A percentile compares a stretch with the other conserved stretches of the same genome.
Conservation (phyloP, 2,329 filamentous ascomycete genomes). For the Trichophyton verrucosum region DNA sequence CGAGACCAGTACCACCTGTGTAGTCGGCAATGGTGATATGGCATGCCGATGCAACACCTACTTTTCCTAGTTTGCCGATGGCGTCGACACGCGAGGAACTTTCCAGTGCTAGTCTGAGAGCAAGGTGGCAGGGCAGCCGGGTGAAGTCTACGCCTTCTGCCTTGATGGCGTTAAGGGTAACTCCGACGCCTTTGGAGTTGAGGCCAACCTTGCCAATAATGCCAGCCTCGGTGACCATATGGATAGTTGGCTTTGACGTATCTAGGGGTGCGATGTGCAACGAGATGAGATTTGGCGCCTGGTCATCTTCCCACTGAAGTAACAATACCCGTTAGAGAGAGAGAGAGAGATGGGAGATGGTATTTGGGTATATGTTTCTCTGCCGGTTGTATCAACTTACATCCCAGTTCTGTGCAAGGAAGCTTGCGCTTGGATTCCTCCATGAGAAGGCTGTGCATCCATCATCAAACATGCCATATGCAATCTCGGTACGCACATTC, state of each 20-base stretch:
- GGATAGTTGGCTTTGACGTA: slow-evolving; percentile 33
- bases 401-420: slow-evolving; percentile 47
- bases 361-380: no score
- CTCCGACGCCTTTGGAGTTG: slow-evolving; percentile 42
- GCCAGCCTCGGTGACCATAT: slow-evolving; percentile 46
- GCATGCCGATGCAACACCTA: slow-evolving; percentile 41
- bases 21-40: slow-evolving; percentile 44
- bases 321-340: neutral
- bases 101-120: slow-evolving; percentile 42
- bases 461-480: slow-evolving; percentile 45
- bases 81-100: slow-evolving; percentile 35
- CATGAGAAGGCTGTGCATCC: slow-evolving; percentile 47
- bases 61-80: slow-evolving; percentile 30
- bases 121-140: slow-evolving; percentile 44
- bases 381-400: slow-evolving; percentile 12
- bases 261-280: slow-evolving; percentile 32
- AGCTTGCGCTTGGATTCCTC: slow-evolving; percentile 29
- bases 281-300: slow-evolving; percentile 39
- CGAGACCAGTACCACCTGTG: slow-evolving; percentile 36
- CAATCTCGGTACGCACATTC: slow-evolving; percentile 49
- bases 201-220: slow-evolving; percentile 49
- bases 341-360: no score
- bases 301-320: slow-evolving; percentile 33
- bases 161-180: slow-evolving; percentile 45
- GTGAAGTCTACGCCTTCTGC: slow-evolving; percentile 37